Evolutionary conservation across 768 basidiomycete species (phyloP), one percentile per base, ranked within the genome.

Genomic region (Tephrocybe rancida): DNA sequence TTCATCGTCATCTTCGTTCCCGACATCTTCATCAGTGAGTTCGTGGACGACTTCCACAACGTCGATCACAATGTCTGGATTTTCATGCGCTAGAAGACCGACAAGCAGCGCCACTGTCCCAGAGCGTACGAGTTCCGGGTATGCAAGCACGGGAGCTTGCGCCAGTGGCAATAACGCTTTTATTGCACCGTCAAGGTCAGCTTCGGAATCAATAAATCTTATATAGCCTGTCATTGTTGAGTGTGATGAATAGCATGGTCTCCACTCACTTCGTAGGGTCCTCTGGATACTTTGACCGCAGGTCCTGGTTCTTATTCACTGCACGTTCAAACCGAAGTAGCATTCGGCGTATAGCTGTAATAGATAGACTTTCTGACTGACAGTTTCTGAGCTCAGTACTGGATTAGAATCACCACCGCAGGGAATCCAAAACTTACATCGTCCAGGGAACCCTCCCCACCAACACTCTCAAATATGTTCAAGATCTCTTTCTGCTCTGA

Each of bases 131-230:
- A 98, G 78, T 66, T 98, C 95, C 21, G 94, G 88, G 67, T 97
- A 99, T 54, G 94, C 89, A 19, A 92, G 67, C 6, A 79, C 74
- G 0, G 95, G 90, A 3, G 81, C 82, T 65, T 97, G 94, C 1
- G 96, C 89, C 19, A 99, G 77, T 5, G 95, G 88, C n/a, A 97
- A 77, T 42, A 99, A 72, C 1, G 85, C 80, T 68, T 96, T 95
- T 50, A 98, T 83, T 7, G 94, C 84, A 50, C 78, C 75, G 65
- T 98, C 95, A 5, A 99, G 83, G 65, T 97, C 94, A 22, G 93
- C 92, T 76, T 99, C 97, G 1, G 97, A 98, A 68, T 98, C 97
- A 61, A 99, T 98, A 78, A 98, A 99, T 70, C 96, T 98, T 22
- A 48, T 43, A 38, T 49, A 13, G n/a, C 13, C 7, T 22, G 39